Evolutionary conservation across 169 alveolate genomes (phyloP).

Genomic region (Plasmodium reichenowi): DNA sequence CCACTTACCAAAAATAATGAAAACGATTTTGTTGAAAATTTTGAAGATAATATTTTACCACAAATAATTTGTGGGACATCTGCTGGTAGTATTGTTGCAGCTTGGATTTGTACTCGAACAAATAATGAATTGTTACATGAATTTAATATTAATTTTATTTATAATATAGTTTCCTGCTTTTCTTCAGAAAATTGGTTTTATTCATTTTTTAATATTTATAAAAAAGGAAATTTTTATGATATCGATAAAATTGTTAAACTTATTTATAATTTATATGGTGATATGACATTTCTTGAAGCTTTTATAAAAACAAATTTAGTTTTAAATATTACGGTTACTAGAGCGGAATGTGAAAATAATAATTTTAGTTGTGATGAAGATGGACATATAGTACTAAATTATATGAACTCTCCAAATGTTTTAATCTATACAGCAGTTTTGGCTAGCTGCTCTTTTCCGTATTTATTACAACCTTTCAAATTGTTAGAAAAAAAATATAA

Average conservation of each 20-base stretch:
- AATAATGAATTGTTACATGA: conserved; percentile 80
- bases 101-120: conserved; percentile 84
- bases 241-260: conserved; percentile 73
- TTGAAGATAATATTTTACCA: conserved; percentile 79
- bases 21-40: conserved; percentile 40
- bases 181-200: conserved; percentile 77
- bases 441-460: conserved; percentile 87
- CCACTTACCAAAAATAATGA: background rate
- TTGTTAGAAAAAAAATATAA: conserved; percentile 77
- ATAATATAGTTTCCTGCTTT: conserved; percentile 75
- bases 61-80: conserved; percentile 86
- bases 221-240: conserved; percentile 81
- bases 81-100: conserved; percentile 89
- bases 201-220: conserved; percentile 77
- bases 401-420: conserved; percentile 86
- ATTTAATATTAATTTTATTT: conserved; percentile 68
- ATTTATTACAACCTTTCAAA: conserved; percentile 78
- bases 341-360: conserved; percentile 81
- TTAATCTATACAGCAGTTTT: conserved; percentile 86
- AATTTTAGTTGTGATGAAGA: conserved; percentile 73
- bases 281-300: conserved; percentile 86
- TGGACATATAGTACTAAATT: conserved; percentile 82
- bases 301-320: conserved; percentile 85
- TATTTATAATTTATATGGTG: conserved; percentile 76
- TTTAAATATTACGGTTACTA: conserved; percentile 85